phyloP scores from a whole-genome alignment of 2,329 filamentous ascomycete species.

The Microsporum ferrugineum region DNA sequence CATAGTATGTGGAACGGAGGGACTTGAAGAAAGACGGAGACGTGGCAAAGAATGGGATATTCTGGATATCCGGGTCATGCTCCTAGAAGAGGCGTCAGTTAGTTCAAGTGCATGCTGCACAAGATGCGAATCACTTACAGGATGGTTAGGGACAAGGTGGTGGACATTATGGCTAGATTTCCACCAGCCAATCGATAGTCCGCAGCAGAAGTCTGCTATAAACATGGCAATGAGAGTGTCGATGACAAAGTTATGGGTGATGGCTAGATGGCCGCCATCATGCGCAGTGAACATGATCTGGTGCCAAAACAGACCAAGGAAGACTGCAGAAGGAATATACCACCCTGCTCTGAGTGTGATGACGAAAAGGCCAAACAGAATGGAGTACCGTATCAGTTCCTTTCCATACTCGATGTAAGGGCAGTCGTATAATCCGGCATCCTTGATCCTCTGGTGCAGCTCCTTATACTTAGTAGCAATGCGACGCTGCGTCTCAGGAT shows the following conservation, averaged over 20 bases:
- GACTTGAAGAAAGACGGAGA: conserved; percentile 66
- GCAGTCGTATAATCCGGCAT: conserved; percentile 69
- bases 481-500: conserved; percentile 57
- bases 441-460: conserved; percentile 58
- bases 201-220: conserved; percentile 79
- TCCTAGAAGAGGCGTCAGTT: conserved; percentile 35
- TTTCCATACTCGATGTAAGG: conserved; percentile 68
- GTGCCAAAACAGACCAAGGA: conserved; percentile 80
- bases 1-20: conserved; percentile 70
- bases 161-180: conserved; percentile 94
- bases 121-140: conserved; percentile 25
- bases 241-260: conserved; percentile 75
- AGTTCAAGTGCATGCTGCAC: neutral
- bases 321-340: conserved; percentile 59
- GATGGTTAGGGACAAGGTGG: conserved; percentile 91
- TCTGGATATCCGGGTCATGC: conserved; percentile 89
- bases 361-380: conserved; percentile 55
- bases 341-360: conserved; percentile 50
- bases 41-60: conserved; percentile 78
- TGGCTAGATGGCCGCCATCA: conserved; percentile 93
- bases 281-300: conserved; percentile 89
- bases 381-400: conserved; percentile 60
- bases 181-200: conserved; percentile 90
- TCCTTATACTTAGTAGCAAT: conserved; percentile 71
- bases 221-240: conserved; percentile 82